Conservation (phyloP, 225 moss, liverwort and hornwort genomes). For the Marchantia paleacea region DNA sequence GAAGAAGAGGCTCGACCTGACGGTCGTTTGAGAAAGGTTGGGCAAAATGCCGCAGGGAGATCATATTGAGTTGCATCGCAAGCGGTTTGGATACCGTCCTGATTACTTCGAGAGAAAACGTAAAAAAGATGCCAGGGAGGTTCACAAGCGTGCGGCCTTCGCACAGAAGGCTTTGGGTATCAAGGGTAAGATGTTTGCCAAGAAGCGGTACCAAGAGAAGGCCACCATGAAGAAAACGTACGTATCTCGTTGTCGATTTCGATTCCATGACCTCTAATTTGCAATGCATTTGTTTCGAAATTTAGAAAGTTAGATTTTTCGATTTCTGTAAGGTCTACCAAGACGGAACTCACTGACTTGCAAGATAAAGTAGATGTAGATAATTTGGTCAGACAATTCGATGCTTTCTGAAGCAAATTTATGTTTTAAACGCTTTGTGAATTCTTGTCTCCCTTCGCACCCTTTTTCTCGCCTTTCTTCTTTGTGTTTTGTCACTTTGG, state of each 20-base stretch:
- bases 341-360: too few species aligned
- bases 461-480: too few species aligned
- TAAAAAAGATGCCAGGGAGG: constrained; percentile 94
- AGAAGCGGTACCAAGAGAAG: constrained; percentile 98
- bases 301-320: too few species aligned
- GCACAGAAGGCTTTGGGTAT: constrained; percentile 99
- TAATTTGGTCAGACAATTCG: too few species aligned
- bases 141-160: constrained; percentile 91
- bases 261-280: too few species aligned
- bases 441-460: too few species aligned
- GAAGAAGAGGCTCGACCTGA: background rate
- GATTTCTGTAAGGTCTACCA: too few species aligned
- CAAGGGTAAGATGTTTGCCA: constrained; percentile 97
- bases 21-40: background rate
- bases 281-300: too few species aligned
- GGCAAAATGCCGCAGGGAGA: constrained; percentile 83
- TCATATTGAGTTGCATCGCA: constrained; percentile 97
- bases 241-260: background rate
- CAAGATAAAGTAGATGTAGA: too few species aligned
- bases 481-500: too few species aligned
- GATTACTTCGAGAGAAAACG: constrained; percentile 92
- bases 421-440: too few species aligned
- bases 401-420: too few species aligned
- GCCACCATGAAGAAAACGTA: constrained; percentile 99
- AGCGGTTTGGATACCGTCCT: constrained; percentile 87